A percentile compares a stretch with the other conserved stretches of the same genome.
Evolutionary conservation across 495 filamentous ascomycete species (phyloP).

Genomic region (Pseudotulostoma volvatum): DNA sequence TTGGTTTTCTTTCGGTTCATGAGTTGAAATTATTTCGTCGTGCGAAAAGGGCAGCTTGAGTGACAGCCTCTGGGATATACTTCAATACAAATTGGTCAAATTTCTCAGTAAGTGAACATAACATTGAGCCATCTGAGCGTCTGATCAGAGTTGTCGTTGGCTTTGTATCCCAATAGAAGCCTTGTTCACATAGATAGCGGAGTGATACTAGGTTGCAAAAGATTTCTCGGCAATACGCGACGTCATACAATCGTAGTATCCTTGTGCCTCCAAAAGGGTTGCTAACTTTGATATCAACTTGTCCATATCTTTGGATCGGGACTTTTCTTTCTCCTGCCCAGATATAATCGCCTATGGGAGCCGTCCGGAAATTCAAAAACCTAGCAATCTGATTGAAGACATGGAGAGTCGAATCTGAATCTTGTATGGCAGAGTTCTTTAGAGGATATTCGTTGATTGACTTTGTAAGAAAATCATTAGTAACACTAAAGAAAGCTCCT

Average conservation of each 20-base stretch:
- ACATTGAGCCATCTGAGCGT: background rate
- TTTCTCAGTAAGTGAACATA: background rate
- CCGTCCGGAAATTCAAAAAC: background rate
- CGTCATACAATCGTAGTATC: background rate
- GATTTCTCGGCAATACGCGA: background rate
- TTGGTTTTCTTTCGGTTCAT: constrained; percentile 1
- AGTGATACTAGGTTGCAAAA: constrained; percentile 1
- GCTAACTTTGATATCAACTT: background rate
- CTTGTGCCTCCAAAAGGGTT: background rate
- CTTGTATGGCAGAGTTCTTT: background rate
- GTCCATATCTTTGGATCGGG: background rate
- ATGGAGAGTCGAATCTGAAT: background rate
- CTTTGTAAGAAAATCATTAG: background rate
- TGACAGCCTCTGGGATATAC: background rate
- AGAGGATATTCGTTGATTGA: background rate
- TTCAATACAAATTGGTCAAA: constrained; percentile 1
- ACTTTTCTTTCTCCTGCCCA: background rate
- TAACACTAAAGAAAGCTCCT: background rate
- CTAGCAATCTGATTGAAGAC: background rate
- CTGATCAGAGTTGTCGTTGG: background rate
- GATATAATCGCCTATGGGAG: background rate
- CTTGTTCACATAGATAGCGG: background rate
- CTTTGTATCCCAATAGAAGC: background rate
- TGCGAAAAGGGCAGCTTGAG: background rate
- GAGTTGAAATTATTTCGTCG: constrained; percentile 1